phyloP scores from a whole-genome alignment of 495 filamentous ascomycete genomes.

The Umbilicaria muhlenbergii region DNA sequence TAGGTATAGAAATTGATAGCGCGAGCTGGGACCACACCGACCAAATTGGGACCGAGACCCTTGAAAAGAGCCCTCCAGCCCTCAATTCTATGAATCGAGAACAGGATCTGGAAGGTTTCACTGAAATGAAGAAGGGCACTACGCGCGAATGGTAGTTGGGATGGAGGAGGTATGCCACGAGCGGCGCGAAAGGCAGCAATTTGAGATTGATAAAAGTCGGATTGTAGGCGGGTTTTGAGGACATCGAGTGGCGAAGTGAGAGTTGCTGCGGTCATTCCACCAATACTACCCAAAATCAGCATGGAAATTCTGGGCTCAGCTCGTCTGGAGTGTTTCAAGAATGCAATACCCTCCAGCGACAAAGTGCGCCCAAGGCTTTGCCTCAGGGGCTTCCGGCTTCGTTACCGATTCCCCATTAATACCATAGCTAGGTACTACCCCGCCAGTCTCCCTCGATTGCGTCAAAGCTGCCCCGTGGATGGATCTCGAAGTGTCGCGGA shows the following conservation, averaged over 20 bases:
- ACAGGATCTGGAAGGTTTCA: slow-evolving; percentile 42
- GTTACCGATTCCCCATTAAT: slow-evolving; percentile 20
- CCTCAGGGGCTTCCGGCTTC: slow-evolving; percentile 30
- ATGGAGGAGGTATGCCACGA: slow-evolving; percentile 29
- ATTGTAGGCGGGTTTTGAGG: slow-evolving; percentile 78
- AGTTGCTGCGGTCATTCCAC: slow-evolving; percentile 77
- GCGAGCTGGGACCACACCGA: slow-evolving; percentile 41
- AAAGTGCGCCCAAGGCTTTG: slow-evolving; percentile 78
- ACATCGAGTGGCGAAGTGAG: slow-evolving; percentile 82
- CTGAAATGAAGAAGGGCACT: slow-evolving; percentile 32
- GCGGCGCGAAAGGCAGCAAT: slow-evolving; percentile 29
- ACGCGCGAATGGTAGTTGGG: slow-evolving; percentile 28
- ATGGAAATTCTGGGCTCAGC: neutral
- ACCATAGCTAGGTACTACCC: slow-evolving; percentile 29
- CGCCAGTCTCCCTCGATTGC: slow-evolving; percentile 49
- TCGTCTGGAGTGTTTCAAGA: neutral
- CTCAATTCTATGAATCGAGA: slow-evolving; percentile 34
- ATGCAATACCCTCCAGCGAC: slow-evolving; percentile 65
- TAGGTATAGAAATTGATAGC: slow-evolving; percentile 45
- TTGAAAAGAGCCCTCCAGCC: slow-evolving; percentile 44
- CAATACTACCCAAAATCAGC: slow-evolving; percentile 37
- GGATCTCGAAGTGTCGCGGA: neutral
- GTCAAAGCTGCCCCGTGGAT: slow-evolving; percentile 18
- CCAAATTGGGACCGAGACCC: slow-evolving; percentile 40
- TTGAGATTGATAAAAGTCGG: slow-evolving; percentile 73